A percentile compares a stretch with the other conserved stretches of the same genome.
Evolutionary conservation across 495 filamentous ascomycete species (phyloP).

Genomic region (Endocarpon pusillum): DNA sequence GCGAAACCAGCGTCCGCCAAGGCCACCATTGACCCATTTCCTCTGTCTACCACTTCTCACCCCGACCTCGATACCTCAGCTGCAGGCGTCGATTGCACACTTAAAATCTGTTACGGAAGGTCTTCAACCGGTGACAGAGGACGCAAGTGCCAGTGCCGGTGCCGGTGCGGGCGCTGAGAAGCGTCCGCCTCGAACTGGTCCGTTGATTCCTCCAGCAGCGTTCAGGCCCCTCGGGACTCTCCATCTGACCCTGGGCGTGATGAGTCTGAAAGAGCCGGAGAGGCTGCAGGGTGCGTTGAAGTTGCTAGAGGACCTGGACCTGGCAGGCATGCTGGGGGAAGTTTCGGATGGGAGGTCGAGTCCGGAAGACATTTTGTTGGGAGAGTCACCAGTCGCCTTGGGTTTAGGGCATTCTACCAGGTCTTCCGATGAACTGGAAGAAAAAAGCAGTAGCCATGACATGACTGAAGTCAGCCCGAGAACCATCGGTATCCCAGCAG

Average conservation of each 20-base stretch:
- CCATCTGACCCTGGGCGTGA: conserved; percentile 76
- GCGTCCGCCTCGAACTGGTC: conserved; percentile 14
- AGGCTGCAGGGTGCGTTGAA: conserved; percentile 38
- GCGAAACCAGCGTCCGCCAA: conserved; percentile 9
- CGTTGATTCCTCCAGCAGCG: conserved; percentile 36
- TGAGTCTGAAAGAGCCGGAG: conserved; percentile 47
- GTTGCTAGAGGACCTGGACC: conserved; percentile 36
- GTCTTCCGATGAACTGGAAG: too few relatives aligned
- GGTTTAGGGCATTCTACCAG: too few relatives aligned
- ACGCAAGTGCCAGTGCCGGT: background rate
- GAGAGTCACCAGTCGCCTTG: too few relatives aligned
- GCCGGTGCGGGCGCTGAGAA: conserved; percentile 5
- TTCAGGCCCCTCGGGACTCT: conserved; percentile 64
- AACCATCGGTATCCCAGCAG: too few relatives aligned
- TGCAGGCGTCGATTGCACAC: conserved; percentile 37
- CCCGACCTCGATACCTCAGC: conserved; percentile 38
- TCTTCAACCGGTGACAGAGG: conserved; percentile 6
- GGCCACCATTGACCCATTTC: conserved; percentile 61
- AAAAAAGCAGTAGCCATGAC: too few relatives aligned
- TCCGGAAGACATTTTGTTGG: conserved; percentile 1
- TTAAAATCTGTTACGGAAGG: too few relatives aligned
- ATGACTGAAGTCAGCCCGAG: too few relatives aligned
- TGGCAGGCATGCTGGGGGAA: conserved; percentile 29
- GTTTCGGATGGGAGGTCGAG: conserved; percentile 11
- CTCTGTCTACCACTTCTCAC: conserved; percentile 70